Evolutionary conservation across 306 rosid genomes (phyloP), one percentile per base, ranked within the genome.

Genomic region (Vigna radiata): DNA sequence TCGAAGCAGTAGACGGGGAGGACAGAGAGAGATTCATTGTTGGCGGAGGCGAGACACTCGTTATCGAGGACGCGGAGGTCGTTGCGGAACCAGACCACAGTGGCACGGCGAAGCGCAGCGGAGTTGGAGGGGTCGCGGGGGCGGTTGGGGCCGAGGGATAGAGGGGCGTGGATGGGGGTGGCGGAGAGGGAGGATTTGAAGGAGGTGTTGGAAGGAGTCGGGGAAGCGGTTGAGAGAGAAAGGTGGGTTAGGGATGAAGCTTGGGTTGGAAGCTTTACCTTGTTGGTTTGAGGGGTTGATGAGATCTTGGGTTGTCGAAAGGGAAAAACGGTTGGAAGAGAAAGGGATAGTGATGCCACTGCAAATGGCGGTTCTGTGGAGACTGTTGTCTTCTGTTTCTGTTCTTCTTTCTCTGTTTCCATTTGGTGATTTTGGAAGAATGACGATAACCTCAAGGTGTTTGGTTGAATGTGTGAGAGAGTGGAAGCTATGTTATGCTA

Each of bases 1-100:
- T 96, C 98, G 80, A 96, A 96, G 75, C 97, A 92, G 85, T 88
- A 96, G 41, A 96, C 97, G 0, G 99, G 99, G 50, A 95, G 66
- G 23, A 92, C 91, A 0, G 97, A 92, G 77, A 92, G 54, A 49
- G 99, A 88, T 27, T 95, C 99, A 54, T 83, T 84, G 85, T 86
- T 82, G 17, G 99, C 99, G 2, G 90, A 60, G 80, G 87, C 81
- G 75, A 95, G 91, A 84, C 85, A 80, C 59, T 95, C 99, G 63
- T 95, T 95, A 65, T 95, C 99, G 76, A 79, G 88, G 82, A 92
- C 81, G 2, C 99, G 93, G 55, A 95, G 86, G 81, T 95, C 99
- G 25, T 90, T 89, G 63, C 99, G 97, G 86, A 95, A 90, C 99
- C 97, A 96, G 8, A 93, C 89, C 43, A 96, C 81, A 67, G 98